Base-by-base conservation (phyloP, 2,329 filamentous ascomycete species). In the Ophiostoma angusticollis region DNA sequence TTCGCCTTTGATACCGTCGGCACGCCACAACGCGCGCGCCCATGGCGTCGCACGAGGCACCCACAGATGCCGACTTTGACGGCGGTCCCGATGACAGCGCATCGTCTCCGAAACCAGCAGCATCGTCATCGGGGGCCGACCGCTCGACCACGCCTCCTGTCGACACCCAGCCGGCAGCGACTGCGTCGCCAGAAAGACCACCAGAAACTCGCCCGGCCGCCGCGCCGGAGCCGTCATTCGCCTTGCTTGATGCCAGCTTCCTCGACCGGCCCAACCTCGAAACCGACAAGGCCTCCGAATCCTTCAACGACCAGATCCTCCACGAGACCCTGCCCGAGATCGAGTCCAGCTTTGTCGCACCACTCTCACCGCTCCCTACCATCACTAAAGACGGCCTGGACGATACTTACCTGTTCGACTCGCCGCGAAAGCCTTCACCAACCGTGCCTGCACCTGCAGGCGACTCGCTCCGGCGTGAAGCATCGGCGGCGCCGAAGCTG, bases 301-400 rank as follows among this genome's bases (percentile, higher is more conserved):
- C 68, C 4, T 53, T 72, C 30, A 66, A 65, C 31, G 70, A 74
- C 47, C 63, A 67, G 33, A 64, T 64, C 31, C 63, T 76, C 16
- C 62, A 66, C 45, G 65, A 67, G 40, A 73, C 78, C 50, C 55
- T 80, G 16, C 65, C 70, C 48, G 75, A 80, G 50, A 66, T 78
- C 45, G 76, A 80, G 51, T 79, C 75, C 24, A 80, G 75, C 57
- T 80, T 80, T 50, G 53, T 76, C 39, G 68, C 71, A 2, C 64
- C 67, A 6, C 53, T 71, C 6, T 78, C 74, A 7, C 74, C 74
- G 11, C 64, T 77, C 33, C 64, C 63, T 25, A 60, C 60, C 22
- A 59, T 64, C 36, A 56, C 62, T 9, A 57, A 61, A 24, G 60
- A 59, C 46, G 70, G 65, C 34, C 53, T 63, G 40, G 72, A 78